Base-by-base conservation (phyloP, 2,329 filamentous ascomycete species). In the Cercospora nicotianae region DNA sequence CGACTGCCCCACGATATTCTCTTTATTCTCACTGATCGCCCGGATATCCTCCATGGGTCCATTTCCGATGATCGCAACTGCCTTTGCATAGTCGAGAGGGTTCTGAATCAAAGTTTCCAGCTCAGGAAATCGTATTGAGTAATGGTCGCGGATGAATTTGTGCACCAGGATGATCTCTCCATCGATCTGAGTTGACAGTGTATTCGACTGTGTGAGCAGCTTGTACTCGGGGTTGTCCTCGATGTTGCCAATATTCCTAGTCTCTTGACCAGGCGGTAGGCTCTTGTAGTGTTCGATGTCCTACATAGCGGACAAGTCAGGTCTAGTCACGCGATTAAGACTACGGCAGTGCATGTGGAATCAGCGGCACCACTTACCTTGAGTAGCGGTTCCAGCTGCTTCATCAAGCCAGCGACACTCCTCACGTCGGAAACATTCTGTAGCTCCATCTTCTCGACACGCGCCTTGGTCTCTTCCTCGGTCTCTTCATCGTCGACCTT, bases 141-240 rank as follows among this genome's bases (percentile, higher is more conserved):
- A 99, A 80, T 97, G 93, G 76, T 99, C 95, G 76, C 94, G 89
- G 68, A 97, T 93, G 79, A 93, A 96, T 81, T 99, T 99, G 84
- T 99, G 95, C 23, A 98, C 92, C 7, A 95, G 87, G 36, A 91
- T 91, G 57, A 98, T 91, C 79, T 98, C 94, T 77, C 92, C 92
- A 73, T 97, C 94, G 73, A 98, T 97, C 70, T 91, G 91, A 5
- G 94, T 96, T 0, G 95, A 96, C 7, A 96, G 86, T 26, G 90
- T 91, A 78, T 97, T 97, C 16, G 93, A 93, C 78, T 95, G 90
- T 36, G 92, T 96, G 67, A 97, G 82, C 39, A 97, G 87, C 79
- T 92, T 89, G 80, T 96, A 97, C 79, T 96, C 93, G 62, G 93
- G 93, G 75, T 96, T 93, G 76, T 96, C 93, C 80, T 97, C 93